phyloP scores from a whole-genome alignment of 345 rosid genomes.

The Aethionema arabicum region DNA sequence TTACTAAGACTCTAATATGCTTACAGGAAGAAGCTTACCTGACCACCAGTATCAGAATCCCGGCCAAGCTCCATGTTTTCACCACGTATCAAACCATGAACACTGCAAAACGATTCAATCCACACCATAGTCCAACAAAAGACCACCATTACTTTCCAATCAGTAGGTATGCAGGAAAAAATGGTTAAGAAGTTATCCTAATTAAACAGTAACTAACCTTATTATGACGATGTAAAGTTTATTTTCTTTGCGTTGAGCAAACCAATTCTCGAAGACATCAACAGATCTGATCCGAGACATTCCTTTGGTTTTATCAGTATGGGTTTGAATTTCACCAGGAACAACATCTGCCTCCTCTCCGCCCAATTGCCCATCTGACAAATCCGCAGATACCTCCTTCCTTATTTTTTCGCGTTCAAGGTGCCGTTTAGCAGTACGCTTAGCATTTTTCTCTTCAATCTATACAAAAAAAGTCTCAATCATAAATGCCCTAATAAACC shows the following conservation, averaged over 20 bases:
- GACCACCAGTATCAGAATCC: slow-evolving; percentile 89
- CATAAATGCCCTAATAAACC: neutral
- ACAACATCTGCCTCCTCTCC: slow-evolving; percentile 64
- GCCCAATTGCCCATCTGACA: slow-evolving; percentile 77
- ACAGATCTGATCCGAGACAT: slow-evolving; percentile 63
- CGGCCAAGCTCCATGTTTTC: slow-evolving; percentile 90
- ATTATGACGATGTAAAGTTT: slow-evolving; percentile 76
- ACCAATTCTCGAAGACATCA: slow-evolving; percentile 74
- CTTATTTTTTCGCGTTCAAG: slow-evolving; percentile 71
- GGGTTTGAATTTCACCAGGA: slow-evolving; percentile 47
- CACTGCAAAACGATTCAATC: slow-evolving; percentile 47
- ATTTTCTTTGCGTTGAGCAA: slow-evolving; percentile 61
- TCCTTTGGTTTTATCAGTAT: slow-evolving; percentile 48
- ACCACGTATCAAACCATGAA: slow-evolving; percentile 80
- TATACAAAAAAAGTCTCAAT: slow-evolving; percentile 18
- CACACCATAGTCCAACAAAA: slow-evolving; percentile 4
- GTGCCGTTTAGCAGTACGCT: slow-evolving; percentile 51
- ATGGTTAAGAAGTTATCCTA: neutral
- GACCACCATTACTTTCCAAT: neutral
- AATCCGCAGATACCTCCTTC: slow-evolving; percentile 70
- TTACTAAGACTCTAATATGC: neutral
- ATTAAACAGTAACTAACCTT: slow-evolving; percentile 50
- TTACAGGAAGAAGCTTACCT: slow-evolving; percentile 41
- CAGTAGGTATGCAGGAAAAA: neutral
- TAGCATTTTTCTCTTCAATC: slow-evolving; percentile 76